A percentile compares a stretch with the other conserved stretches of the same genome.
Evolutionary conservation across 345 rosid genomes (phyloP).

Genomic region (Pistacia integerrima): DNA sequence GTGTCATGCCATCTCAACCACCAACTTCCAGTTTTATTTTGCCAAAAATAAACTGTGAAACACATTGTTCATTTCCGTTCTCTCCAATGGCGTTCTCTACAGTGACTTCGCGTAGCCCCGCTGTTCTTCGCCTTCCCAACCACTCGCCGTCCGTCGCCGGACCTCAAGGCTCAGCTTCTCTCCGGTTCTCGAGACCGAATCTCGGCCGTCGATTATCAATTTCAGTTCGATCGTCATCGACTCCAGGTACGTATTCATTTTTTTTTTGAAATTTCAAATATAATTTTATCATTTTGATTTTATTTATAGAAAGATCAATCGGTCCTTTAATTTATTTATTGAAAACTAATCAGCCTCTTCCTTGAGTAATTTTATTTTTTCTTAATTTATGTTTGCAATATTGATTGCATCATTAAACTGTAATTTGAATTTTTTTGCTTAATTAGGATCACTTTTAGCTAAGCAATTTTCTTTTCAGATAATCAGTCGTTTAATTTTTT

Average conservation of each 20-base stretch:
- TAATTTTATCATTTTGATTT: too few relatives aligned
- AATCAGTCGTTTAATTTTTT: neutral
- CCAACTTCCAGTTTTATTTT: neutral
- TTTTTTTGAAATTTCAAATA: neutral
- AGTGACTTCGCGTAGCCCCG: constrained; percentile 26
- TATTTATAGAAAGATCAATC: too few relatives aligned
- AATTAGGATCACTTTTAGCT: too few relatives aligned
- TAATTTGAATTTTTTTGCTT: neutral
- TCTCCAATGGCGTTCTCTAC: constrained; percentile 54
- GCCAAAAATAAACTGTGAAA: neutral
- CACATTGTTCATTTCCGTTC: neutral
- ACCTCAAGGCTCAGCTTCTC: constrained; percentile 36
- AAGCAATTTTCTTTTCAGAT: too few relatives aligned
- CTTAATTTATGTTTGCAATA: neutral
- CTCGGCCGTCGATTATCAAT: constrained; percentile 40
- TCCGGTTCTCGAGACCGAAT: constrained; percentile 38
- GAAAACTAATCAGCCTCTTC: neutral
- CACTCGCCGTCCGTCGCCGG: constrained; percentile 14
- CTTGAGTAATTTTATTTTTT: neutral
- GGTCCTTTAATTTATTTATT: too few relatives aligned
- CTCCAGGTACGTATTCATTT: constrained; percentile 43
- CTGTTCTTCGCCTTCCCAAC: constrained; percentile 32
- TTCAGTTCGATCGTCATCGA: constrained; percentile 56
- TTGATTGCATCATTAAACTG: neutral
- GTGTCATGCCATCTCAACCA: neutral